Evolutionary conservation across 192 early-diverging fungal genomes (phyloP).

Genomic region (Diversispora eburnea): DNA sequence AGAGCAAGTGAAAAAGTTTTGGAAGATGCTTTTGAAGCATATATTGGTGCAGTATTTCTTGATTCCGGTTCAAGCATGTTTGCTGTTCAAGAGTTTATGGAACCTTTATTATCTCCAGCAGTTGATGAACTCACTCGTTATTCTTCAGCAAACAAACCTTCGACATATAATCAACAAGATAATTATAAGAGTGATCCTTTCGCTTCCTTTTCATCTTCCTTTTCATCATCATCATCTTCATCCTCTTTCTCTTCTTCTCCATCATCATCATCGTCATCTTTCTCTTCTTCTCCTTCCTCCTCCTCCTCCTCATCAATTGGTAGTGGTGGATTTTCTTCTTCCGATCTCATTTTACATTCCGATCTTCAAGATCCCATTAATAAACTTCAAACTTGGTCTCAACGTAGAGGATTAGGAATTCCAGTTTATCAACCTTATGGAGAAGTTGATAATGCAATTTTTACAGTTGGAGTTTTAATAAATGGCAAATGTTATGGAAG

Average conservation of each 20-base stretch:
- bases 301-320: too few relatives aligned
- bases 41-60: constrained; percentile 29
- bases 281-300: too few relatives aligned
- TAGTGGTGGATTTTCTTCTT: neutral
- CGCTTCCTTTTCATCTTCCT: neutral
- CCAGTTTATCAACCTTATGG: constrained; percentile 14
- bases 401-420: constrained; percentile 27
- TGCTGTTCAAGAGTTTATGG: constrained; percentile 27
- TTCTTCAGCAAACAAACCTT: neutral
- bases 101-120: constrained; percentile 22
- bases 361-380: constrained; percentile 31
- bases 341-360: neutral
- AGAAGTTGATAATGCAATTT: constrained; percentile 19
- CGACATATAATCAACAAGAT: neutral
- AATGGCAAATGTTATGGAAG: constrained; percentile 5
- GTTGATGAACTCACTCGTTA: constrained; percentile 24
- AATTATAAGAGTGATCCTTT: neutral
- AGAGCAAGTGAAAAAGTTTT: constrained; percentile 28
- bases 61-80: constrained; percentile 25
- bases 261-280: too few relatives aligned
- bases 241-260: too few relatives aligned
- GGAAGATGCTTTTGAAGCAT: constrained; percentile 31
- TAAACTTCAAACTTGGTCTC: constrained; percentile 32
- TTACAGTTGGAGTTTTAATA: constrained; percentile 21
- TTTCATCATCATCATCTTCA: too few relatives aligned